phyloP scores from a whole-genome alignment of 352 stramenopile species.

The Phytophthora rubi region DNA sequence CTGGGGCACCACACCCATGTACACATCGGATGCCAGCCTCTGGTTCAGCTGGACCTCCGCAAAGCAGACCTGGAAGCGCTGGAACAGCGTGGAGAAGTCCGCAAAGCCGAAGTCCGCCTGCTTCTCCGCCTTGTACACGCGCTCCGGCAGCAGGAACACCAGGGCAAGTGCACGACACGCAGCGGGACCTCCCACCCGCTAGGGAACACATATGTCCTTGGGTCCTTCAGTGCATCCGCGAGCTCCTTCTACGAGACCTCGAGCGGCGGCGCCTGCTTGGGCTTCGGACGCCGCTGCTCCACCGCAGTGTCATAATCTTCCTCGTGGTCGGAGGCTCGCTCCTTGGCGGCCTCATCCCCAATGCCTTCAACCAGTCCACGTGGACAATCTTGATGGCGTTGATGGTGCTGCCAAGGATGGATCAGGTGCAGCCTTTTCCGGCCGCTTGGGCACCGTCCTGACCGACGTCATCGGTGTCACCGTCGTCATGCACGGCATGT shows the following conservation, averaged over 20 bases:
- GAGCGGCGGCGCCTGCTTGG: conserved; percentile 65
- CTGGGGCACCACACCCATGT: conserved; percentile 62
- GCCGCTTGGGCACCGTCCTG: conserved; percentile 3
- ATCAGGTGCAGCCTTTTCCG: conserved; percentile 4
- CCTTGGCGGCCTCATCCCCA: conserved; percentile 6
- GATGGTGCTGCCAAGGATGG: conserved; percentile 15
- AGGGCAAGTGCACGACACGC: conserved; percentile 66
- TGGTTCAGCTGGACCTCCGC: conserved; percentile 80
- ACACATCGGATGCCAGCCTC: conserved; percentile 67
- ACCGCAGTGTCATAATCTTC: conserved; percentile 24
- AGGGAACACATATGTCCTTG: conserved; percentile 40
- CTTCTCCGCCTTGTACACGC: conserved; percentile 83
- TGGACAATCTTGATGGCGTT: conserved; percentile 12
- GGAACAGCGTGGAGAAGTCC: conserved; percentile 76
- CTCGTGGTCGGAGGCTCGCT: conserved; percentile 8
- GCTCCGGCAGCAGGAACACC: conserved; percentile 61
- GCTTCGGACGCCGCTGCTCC: conserved; percentile 68
- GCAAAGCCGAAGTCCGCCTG: conserved; percentile 75
- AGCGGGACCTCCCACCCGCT: conserved; percentile 21
- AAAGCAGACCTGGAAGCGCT: conserved; percentile 73
- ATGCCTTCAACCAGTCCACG: conserved; percentile 5
- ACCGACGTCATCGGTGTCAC: conserved; percentile 9
- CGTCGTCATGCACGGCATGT: conserved; percentile 14
- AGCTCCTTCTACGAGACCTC: conserved; percentile 50
- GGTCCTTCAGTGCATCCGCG: conserved; percentile 46